Base-by-base conservation (phyloP, 2,329 filamentous ascomycete genomes). In the Exophiala sp. region DNA sequence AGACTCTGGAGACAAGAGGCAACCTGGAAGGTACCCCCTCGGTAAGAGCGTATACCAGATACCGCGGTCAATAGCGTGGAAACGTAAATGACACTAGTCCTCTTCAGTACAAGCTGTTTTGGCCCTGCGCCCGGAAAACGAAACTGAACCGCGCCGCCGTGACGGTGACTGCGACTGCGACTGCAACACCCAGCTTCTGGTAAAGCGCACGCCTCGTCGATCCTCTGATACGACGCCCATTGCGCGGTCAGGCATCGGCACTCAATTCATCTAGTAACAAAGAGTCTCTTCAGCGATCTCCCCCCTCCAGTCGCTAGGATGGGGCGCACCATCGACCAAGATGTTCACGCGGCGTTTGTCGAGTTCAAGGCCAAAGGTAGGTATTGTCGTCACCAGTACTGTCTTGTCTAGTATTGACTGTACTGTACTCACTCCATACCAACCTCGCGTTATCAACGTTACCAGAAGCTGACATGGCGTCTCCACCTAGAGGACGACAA, bases 321-420 rank as follows among this genome's bases (percentile, higher is more conserved):
- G 73, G 73, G 73, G 63, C 70, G 73, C 50, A 74, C 72, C 37
- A 71, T 74, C 61, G 73, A 75, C 65, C 71, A 73, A 62, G 73
- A 74, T 60, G 73, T 75, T 55, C 73, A 75, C 65, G 71, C 71
- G 57, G 73, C 73, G 56, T 75, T 74, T 62, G 72, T 75, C 64
- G 73, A 75, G 65, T 75, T 75, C 64, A 70, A 73, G 63, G 73
- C 73, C 66, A 75, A 74, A 68, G 72, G 58, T 59, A 54, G 34
- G 34, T 37, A 37, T 66, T 65, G 60, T 59, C 56, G 50, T 60
- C 11, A 16, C 34, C 34, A 37, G 34, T 37, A 60, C 58, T 59
- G 57, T 61, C 62, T 19, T 9, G 55, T 56, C 57, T 53, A 58
- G 66, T 64, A 67, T 67, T 68, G 64, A 68, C 66, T 52, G 52